Base-by-base conservation (phyloP, 2,329 filamentous ascomycete species). In the Fusarium citri region DNA sequence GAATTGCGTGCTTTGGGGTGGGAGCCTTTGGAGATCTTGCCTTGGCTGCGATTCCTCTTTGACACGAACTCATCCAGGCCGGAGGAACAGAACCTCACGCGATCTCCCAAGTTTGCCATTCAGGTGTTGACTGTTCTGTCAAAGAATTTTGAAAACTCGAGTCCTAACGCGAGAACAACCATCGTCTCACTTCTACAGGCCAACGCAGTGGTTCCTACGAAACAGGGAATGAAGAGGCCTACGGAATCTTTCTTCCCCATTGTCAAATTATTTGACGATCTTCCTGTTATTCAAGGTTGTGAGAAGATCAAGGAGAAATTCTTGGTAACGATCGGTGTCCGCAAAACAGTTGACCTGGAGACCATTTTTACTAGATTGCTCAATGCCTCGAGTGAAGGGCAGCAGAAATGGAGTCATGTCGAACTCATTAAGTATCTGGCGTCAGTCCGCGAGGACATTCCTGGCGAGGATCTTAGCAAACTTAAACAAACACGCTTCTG, bases 371-470 rank as follows among this genome's bases (percentile, higher is more conserved):
- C 92, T 25, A 88, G 95, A 46, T 86, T 99, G 45, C 86, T 98
- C 71, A 90, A 87, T 54, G 85, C 87, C 18, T 84, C 89, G 0
- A 76, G 83, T 1, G 82, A 85, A 12, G 83, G 84, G n/a, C 86
- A 86, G 26, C 86, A 86, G 64, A 90, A 90, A 78, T 97, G 93
- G 93, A 98, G 94, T 61, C 95, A 98, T 77, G 90, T 97, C 65
- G 95, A 99, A 77, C 84, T 99, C 26, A 94, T 99, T 79, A 95
- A 94, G 74, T 99, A 99, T 74, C 87, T 99, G 45, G 89, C 95
- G 14, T 97, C 94, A 11, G 96, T 99, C 28, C 89, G 89, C 64
- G 88, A 92, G 55, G 96, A 99, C 72, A 98, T 99, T 64, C 96
- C 96, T 0, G 80, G 82, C 12, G 90, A 91, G 51, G 96, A 99